Evolutionary conservation across 1,139 yeast genomes (phyloP).

Genomic region (Nakaseomyces uthaithaninus): DNA sequence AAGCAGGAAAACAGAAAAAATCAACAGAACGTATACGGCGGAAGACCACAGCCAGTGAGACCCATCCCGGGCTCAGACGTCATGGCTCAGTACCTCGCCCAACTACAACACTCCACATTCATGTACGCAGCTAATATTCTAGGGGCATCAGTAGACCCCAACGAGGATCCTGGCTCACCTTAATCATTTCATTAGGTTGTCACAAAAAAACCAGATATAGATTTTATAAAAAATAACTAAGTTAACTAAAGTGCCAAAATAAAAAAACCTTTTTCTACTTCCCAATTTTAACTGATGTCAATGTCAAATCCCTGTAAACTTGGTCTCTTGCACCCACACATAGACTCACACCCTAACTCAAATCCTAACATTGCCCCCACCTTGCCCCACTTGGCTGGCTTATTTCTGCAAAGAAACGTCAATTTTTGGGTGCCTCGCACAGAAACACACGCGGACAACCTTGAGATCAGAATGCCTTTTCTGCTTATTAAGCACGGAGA

Average conservation of each 20-base stretch:
- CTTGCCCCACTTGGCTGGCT: no score
- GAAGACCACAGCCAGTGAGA: slow-evolving; percentile 12
- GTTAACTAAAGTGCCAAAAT: neutral
- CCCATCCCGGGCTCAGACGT: slow-evolving; percentile 61
- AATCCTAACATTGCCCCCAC: no score
- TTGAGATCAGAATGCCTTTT: neutral
- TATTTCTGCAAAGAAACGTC: no score
- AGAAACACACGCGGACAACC: no score
- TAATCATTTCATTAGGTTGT: neutral
- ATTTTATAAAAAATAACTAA: no score
- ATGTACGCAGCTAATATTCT: slow-evolving; percentile 49
- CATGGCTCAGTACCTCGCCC: slow-evolving; percentile 70
- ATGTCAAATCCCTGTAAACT: no score
- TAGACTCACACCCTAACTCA: no score
- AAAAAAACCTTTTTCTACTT: no score
- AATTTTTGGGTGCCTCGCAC: no score
- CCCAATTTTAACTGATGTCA: no score
- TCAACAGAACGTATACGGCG: neutral
- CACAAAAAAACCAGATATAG: no score
- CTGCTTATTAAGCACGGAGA: slow-evolving; percentile 3
- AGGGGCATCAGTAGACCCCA: slow-evolving; percentile 33
- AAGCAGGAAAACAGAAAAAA: slow-evolving; percentile 3
- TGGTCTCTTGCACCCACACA: no score
- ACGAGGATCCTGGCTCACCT: slow-evolving; percentile 10
- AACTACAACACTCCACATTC: slow-evolving; percentile 54